Base-by-base conservation (phyloP, 768 basidiomycete species). In the Russula foetens region DNA sequence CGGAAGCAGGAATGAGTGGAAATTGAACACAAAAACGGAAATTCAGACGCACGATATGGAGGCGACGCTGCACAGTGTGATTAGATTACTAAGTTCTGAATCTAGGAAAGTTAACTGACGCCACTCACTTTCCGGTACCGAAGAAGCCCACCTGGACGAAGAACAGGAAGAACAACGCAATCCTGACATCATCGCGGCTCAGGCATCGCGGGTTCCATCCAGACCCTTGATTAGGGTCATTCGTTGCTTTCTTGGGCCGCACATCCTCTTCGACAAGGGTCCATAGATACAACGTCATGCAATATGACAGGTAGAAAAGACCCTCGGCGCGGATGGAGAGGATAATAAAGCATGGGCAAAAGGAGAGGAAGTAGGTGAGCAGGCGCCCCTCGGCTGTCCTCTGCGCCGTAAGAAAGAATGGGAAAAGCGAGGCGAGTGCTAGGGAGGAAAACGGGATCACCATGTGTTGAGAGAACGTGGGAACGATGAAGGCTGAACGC, bases 121-220 rank as follows among this genome's bases (percentile, higher is more conserved):
- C 1, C 11, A 77, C 87, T 66, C 73, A 88, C 86, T 88, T 90
- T 75, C 88, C 88, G 39, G 83, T 89, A 8, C 90, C 90, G 68
- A 91, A 92, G 72, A 92, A 92, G 2, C 84, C 91, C 44, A 90
- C 81, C 67, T 94, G 91, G 7, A 92, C 85, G 65, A 93, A 91
- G 71, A 90, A 90, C 60, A 94, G 71, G 73, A 92, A 92, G 70
- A 91, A 89, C 23, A 92, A 63, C 0, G 86, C 89, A 55, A 88
- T 84, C 50, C 91, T 74, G 14, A 91, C 70, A 60, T 91, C 86
- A 41, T 86, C 85, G 39, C 72, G 70, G 2, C 58, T 60, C 21
- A 66, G 44, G 3, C 50, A 24, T 17, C 38, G 33, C 11, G 67
- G 68, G 7, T 68, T 66, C 57, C 71, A 70, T 19, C 56, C 54